These are phyloP conservation scores for Vigna mungo DNA, from an alignment of 306 rosid genomes.

Conservation along the genomic window DNA sequence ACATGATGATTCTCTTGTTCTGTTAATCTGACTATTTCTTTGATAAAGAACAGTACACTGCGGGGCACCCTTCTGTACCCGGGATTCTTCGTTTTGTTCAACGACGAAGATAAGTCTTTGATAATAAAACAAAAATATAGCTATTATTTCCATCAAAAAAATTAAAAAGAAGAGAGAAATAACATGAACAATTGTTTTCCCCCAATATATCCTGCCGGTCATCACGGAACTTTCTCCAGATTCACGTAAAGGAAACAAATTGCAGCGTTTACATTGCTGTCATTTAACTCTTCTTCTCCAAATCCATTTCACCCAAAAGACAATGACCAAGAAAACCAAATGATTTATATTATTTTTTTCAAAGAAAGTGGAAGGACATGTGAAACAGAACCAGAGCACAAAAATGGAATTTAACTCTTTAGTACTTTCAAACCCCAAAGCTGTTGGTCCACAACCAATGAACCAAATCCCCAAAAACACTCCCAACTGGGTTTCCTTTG, in stretches of 20 bases:
- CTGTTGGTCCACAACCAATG: slow-evolving; percentile 48
- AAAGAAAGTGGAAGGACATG: slow-evolving; percentile 39
- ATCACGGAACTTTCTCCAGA: slow-evolving; percentile 19
- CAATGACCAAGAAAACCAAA: not conserved
- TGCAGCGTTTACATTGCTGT: slow-evolving; percentile 31
- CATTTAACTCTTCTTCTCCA: slow-evolving; percentile 42
- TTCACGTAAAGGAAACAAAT: not conserved
- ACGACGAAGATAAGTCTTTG: slow-evolving; percentile 50
- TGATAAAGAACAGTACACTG: slow-evolving; percentile 43
- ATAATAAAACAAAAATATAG: slow-evolving; percentile 40
- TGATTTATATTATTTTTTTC: not conserved
- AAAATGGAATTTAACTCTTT: slow-evolving; percentile 49
- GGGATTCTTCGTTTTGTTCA: slow-evolving; percentile 53
- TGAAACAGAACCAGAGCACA: slow-evolving; percentile 53
- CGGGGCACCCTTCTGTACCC: slow-evolving; percentile 29
- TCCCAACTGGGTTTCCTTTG: slow-evolving; percentile 1
- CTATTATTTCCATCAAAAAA: not conserved
- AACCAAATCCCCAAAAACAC: slow-evolving; percentile 44
- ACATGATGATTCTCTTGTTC: not conserved
- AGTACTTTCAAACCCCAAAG: slow-evolving; percentile 52
- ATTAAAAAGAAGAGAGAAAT: not conserved
- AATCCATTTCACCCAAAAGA: slow-evolving; percentile 43
- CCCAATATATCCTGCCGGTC: slow-evolving; percentile 15
- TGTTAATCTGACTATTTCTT: slow-evolving; percentile 62
- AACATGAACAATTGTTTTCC: slow-evolving; percentile 22